Percentiles rank a stretch among this genome's conserved stretches.
These are phyloP conservation scores for Termitomyces bulborhizus DNA, from an alignment of 768 basidiomycete genomes.

Conservation along the genomic window DNA sequence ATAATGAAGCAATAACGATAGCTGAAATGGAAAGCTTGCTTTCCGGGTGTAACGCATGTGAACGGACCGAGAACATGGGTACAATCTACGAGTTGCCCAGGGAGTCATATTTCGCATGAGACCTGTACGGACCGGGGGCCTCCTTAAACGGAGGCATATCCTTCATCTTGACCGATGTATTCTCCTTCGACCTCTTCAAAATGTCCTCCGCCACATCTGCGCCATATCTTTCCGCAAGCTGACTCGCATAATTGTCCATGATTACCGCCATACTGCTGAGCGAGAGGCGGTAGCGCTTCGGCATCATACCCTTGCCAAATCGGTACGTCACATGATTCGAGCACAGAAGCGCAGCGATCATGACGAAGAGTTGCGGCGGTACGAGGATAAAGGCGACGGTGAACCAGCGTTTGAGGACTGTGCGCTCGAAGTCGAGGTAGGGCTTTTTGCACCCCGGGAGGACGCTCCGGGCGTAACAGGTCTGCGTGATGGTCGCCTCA, in stretches of 20 bases:
- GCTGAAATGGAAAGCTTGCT: background rate
- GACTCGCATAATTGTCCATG: constrained; percentile 77
- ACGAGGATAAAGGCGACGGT: constrained; percentile 57
- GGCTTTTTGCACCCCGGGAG: constrained; percentile 71
- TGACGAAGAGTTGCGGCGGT: constrained; percentile 58
- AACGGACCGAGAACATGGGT: too few species aligned
- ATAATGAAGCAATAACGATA: background rate
- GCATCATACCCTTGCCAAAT: constrained; percentile 88
- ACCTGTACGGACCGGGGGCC: background rate
- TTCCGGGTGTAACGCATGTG: background rate
- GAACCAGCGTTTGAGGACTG: constrained; percentile 58
- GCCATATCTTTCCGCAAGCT: constrained; percentile 66
- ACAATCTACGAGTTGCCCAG: constrained; percentile 3
- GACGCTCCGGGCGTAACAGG: constrained; percentile 64
- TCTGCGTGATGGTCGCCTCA: constrained; percentile 67
- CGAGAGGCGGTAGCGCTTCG: constrained; percentile 72
- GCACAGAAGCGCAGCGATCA: constrained; percentile 61
- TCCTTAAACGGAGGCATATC: constrained; percentile 17
- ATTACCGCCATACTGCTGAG: constrained; percentile 69
- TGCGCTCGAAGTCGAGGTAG: constrained; percentile 52
- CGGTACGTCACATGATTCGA: constrained; percentile 81
- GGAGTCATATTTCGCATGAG: constrained; percentile 21
- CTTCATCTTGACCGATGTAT: constrained; percentile 25
- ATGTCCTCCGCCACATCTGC: constrained; percentile 50
- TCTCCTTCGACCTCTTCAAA: constrained; percentile 43